phyloP scores from a whole-genome alignment of 2,329 filamentous ascomycete species.

The Zymoseptoria pseudotritici region DNA sequence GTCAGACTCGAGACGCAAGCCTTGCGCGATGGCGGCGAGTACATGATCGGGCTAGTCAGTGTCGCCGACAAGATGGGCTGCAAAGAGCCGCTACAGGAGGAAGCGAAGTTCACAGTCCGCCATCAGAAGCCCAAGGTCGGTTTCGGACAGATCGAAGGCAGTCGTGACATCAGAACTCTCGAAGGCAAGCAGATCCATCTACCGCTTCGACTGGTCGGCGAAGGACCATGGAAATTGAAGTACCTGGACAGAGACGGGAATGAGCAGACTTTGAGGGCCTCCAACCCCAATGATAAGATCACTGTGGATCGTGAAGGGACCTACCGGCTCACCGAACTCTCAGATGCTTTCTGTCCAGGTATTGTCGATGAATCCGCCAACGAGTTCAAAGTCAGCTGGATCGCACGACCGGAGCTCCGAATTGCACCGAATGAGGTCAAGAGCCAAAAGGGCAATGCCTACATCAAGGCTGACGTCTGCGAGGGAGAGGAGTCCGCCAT shows the following conservation, averaged over 20 bases:
- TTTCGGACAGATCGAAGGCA: conserved; percentile 80
- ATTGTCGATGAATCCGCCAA: conserved; percentile 66
- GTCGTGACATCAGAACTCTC: conserved; percentile 64
- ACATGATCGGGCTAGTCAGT: conserved; percentile 75
- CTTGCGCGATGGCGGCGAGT: conserved; percentile 77
- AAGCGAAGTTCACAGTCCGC: conserved; percentile 76
- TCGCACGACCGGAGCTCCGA: conserved; percentile 64
- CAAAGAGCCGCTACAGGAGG: conserved; percentile 76
- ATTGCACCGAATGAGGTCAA: conserved; percentile 58
- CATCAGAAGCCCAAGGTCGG: conserved; percentile 79
- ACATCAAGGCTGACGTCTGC: conserved; percentile 74
- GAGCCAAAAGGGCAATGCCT: conserved; percentile 45
- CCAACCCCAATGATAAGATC: conserved; percentile 27
- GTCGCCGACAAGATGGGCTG: conserved; percentile 82
- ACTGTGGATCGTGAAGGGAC: conserved; percentile 44
- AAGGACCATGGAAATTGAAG: conserved; percentile 72
- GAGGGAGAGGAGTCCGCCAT: conserved; percentile 90
- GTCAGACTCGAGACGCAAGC: conserved; percentile 69
- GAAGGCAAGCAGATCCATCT: conserved; percentile 67
- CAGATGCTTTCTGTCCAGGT: conserved; percentile 75
- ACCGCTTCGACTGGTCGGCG: conserved; percentile 77
- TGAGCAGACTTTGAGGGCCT: conserved; percentile 35
- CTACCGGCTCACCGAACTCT: conserved; percentile 72
- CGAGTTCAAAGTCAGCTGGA: conserved; percentile 76
- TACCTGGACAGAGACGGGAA: conserved; percentile 49